Conservation (phyloP, 352 stramenopile genomes). For the Phytophthora megakarya region DNA sequence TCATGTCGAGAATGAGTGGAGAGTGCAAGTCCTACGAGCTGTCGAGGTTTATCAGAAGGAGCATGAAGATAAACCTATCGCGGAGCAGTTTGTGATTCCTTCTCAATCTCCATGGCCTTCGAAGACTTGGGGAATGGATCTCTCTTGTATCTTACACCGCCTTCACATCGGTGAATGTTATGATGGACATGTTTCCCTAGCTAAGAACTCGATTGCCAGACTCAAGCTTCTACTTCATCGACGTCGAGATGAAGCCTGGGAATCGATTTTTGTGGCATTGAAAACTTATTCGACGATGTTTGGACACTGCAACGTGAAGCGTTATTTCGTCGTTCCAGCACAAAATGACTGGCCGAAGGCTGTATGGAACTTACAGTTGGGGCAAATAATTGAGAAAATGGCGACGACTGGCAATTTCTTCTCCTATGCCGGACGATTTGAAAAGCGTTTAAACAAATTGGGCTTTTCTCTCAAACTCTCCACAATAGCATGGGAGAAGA, state of each 20-base stretch:
- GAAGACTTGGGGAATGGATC: constrained; percentile 35
- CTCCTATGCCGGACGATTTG: constrained; percentile 20
- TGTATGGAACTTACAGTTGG: constrained; percentile 29
- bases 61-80: constrained; percentile 8
- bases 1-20: constrained; percentile 28
- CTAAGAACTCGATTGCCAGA: constrained; percentile 12
- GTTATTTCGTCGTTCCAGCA: constrained; percentile 28
- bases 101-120: constrained; percentile 28
- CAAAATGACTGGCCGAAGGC: constrained; percentile 16
- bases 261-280: constrained; percentile 25
- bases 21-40: constrained; percentile 24
- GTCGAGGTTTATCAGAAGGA: constrained; percentile 26
- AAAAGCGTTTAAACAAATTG: constrained; percentile 20
- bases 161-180: constrained; percentile 29
- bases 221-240: constrained; percentile 12
- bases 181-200: constrained; percentile 26
- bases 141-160: constrained; percentile 25
- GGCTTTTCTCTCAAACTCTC: constrained; percentile 24
- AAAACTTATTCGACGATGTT: constrained; percentile 10
- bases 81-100: constrained; percentile 23
- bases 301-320: constrained; percentile 25
- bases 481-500: constrained; percentile 35
- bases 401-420: constrained; percentile 30
- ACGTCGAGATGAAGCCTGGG: constrained; percentile 30
- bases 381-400: constrained; percentile 35